Base-by-base conservation (phyloP, 495 filamentous ascomycete genomes). In the Glarea lozoyensis region DNA sequence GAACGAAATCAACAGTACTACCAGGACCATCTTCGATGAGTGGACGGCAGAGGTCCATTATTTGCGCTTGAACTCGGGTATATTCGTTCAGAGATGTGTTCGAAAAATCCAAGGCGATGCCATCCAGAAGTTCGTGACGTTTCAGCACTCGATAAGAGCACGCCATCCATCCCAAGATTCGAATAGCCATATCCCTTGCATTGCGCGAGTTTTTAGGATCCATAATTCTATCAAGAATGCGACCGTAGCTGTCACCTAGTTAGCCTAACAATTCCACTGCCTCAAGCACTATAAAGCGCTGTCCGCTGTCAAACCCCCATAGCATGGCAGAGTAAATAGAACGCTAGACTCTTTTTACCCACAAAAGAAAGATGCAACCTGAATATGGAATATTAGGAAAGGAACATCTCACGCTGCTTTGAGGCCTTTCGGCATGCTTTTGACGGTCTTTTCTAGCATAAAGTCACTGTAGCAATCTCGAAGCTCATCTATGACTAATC, bases 151-250 rank as follows among this genome's bases (percentile, higher is more conserved):
- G 22, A 21, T 22, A 41, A 25, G 44, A 40, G 30, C 44, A 47
- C 17, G 44, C 44, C 27, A 47, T 47, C 44, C 44, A 47, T 30
- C 20, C 37, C 19, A 47, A 16, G 30, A 41, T 47, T 13, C 37
- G 25, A 10, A 47, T 35, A 1, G 44, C 44, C 18, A 16, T 37
- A 16, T 37, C 12, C 10, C n/a, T 5, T 13, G 13, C 18, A 17
- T 18, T 40, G 4, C 2, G 1, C 0, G 23, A 18, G 18, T 7
- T 40, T 12, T 11, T 16, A 6, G 11, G 12, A 17, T 32, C 19
- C 36, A 20, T 32, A 32, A 46, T 46, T 20, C 43, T n/a, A 4
- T 40, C 35, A 7, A 44, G 31, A 10, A 44, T 44, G 10, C 42
- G 42, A 12, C 30, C 18, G 20, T 44, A 44, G 2, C 42, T 44